These are phyloP conservation scores for Oxyria digyna DNA, from an alignment of 148 eudicot genomes.

Conservation along the genomic window DNA sequence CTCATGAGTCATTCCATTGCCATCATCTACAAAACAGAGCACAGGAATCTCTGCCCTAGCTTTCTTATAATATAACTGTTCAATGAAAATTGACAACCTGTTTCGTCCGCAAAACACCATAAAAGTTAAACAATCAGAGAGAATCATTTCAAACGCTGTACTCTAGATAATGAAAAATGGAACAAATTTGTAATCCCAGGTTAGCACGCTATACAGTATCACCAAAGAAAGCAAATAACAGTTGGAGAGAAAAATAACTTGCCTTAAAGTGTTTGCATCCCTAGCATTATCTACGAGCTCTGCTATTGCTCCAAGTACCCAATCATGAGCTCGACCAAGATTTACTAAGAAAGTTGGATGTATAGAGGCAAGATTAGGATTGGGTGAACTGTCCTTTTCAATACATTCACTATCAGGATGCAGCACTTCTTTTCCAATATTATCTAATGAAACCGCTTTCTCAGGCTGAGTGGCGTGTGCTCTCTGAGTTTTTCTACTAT, in stretches of 20 bases:
- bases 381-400: slow-evolving; percentile 9
- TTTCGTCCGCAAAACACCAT: slow-evolving; percentile 10
- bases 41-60: slow-evolving; percentile 43
- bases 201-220: not conserved
- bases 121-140: not conserved
- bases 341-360: slow-evolving; percentile 72
- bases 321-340: slow-evolving; percentile 64
- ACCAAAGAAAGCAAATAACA: not conserved
- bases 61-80: slow-evolving; percentile 27
- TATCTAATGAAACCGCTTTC: not conserved
- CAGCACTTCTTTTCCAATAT: slow-evolving; percentile 8
- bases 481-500: not conserved
- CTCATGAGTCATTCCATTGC: slow-evolving; percentile 56
- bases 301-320: slow-evolving; percentile 82
- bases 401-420: slow-evolving; percentile 4
- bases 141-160: not conserved
- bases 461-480: not conserved
- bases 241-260: slow-evolving; percentile 9
- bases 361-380: slow-evolving; percentile 29
- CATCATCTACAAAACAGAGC: slow-evolving; percentile 59
- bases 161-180: not conserved
- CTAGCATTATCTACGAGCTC: slow-evolving; percentile 75
- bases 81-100: slow-evolving; percentile 53
- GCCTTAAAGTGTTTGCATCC: slow-evolving; percentile 63
- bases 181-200: not conserved